These are phyloP conservation scores for Paraurostyla sp. DNA, from an alignment of 73 alveolate genomes.

Conservation along the genomic window DNA sequence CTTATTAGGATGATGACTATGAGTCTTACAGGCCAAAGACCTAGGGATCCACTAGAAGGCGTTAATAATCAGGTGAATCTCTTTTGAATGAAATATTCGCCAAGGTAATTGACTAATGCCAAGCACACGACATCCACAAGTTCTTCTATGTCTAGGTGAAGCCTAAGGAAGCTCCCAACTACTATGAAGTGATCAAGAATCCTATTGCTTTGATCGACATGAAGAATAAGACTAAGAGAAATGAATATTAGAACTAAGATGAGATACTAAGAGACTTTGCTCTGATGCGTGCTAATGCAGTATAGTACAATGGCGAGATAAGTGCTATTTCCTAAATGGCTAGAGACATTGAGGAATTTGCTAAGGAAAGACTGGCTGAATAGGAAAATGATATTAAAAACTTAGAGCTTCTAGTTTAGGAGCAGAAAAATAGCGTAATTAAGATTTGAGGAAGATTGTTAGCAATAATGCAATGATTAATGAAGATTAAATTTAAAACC, in stretches of 20 bases:
- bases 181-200: constrained; percentile 81
- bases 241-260: constrained; percentile 60
- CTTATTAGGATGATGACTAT: constrained; percentile 38
- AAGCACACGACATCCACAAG: constrained; percentile 61
- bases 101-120: constrained; percentile 62
- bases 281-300: constrained; percentile 67
- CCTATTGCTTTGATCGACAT: constrained; percentile 93
- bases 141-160: constrained; percentile 72
- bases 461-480: too few species aligned
- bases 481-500: too few species aligned
- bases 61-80: constrained; percentile 8
- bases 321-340: constrained; percentile 55
- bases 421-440: not conserved
- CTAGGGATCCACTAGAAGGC: constrained; percentile 18
- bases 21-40: constrained; percentile 47
- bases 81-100: constrained; percentile 42
- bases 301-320: constrained; percentile 59
- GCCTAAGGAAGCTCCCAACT: constrained; percentile 87
- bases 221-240: constrained; percentile 78
- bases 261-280: constrained; percentile 58
- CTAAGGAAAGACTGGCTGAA: constrained; percentile 11
- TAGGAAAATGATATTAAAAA: not conserved
- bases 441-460: too few species aligned
- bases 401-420: constrained; percentile 42
- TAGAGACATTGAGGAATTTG: constrained; percentile 23